Conservation (phyloP, 2,329 filamentous ascomycete genomes). For the Taxawa tesnikishii region DNA sequence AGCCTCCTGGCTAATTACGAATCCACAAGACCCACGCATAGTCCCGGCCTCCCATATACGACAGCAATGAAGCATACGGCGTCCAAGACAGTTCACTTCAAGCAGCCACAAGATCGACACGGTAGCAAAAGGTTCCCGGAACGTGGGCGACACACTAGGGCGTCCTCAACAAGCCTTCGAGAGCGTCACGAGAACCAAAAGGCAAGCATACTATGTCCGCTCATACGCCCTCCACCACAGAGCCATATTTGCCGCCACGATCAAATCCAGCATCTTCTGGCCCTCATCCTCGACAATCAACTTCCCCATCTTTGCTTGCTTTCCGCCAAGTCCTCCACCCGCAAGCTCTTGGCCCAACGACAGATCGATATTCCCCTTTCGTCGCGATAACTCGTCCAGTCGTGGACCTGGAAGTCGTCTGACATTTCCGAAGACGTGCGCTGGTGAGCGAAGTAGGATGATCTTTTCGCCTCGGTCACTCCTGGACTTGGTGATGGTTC, state of each 20-base stretch:
- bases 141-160: no score
- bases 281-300: slow-evolving; percentile 82
- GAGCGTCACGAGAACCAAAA: no score
- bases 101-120: no score
- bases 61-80: no score
- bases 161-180: no score
- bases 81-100: no score
- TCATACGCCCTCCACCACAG: slow-evolving; percentile 91
- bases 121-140: no score
- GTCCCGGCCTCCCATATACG: no score
- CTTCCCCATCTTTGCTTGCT: slow-evolving; percentile 86
- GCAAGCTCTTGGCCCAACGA: slow-evolving; percentile 71
- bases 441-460: slow-evolving; percentile 2
- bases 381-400: slow-evolving; percentile 5
- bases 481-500: no score
- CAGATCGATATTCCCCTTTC: slow-evolving; percentile 48
- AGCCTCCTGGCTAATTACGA: no score
- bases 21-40: no score
- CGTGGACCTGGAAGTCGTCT: slow-evolving; percentile 8
- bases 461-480: slow-evolving; percentile 2
- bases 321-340: slow-evolving; percentile 74
- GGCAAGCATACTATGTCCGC: slow-evolving; percentile 8
- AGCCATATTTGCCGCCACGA: slow-evolving; percentile 83
- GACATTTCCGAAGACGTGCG: slow-evolving; percentile 1
- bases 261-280: slow-evolving; percentile 83